Evolutionary conservation across 139 green algal species (phyloP).

Genomic region (Auxenochlorella pyrenoidosa): DNA sequence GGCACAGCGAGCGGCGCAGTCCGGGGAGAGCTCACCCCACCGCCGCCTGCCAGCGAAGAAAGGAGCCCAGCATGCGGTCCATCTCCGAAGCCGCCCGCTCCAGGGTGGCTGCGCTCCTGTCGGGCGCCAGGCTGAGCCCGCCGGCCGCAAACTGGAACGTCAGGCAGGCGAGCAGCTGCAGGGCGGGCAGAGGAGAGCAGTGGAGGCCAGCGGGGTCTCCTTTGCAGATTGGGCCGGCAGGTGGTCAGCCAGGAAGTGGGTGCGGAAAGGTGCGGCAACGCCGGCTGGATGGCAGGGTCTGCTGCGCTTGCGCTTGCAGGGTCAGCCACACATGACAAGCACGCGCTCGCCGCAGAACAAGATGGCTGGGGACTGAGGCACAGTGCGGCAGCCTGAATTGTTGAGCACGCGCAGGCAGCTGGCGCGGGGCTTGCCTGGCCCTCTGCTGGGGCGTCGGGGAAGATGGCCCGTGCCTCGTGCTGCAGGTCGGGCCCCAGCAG

Average conservation of each 20-base stretch:
- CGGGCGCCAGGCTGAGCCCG: conserved; percentile 26
- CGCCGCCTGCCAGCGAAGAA: conserved; percentile 49
- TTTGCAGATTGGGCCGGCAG: too few relatives aligned
- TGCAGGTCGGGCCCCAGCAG: conserved; percentile 32
- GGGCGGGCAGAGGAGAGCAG: too few relatives aligned
- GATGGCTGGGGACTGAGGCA: neutral
- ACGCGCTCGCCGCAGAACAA: too few relatives aligned
- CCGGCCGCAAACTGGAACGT: conserved; percentile 52
- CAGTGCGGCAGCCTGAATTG: neutral
- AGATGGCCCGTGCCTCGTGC: conserved; percentile 38
- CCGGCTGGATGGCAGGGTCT: too few relatives aligned
- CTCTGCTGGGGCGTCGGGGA: conserved; percentile 29
- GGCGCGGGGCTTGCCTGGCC: neutral
- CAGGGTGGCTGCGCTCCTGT: conserved; percentile 25
- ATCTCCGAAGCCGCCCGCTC: conserved; percentile 49
- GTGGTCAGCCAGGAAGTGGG: neutral
- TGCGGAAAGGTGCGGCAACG: too few relatives aligned
- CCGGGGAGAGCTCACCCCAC: conserved; percentile 17
- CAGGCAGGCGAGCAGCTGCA: conserved; percentile 25
- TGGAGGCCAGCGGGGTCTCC: too few relatives aligned
- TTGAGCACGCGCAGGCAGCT: neutral
- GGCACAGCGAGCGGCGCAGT: too few relatives aligned
- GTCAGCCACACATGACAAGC: too few relatives aligned
- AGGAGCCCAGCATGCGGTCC: conserved; percentile 59
- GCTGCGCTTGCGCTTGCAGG: too few relatives aligned